Percentiles rank a stretch among this genome's conserved stretches.
Evolutionary conservation across 257 asterid genomes (phyloP).

Genomic region (Solanum acaule): DNA sequence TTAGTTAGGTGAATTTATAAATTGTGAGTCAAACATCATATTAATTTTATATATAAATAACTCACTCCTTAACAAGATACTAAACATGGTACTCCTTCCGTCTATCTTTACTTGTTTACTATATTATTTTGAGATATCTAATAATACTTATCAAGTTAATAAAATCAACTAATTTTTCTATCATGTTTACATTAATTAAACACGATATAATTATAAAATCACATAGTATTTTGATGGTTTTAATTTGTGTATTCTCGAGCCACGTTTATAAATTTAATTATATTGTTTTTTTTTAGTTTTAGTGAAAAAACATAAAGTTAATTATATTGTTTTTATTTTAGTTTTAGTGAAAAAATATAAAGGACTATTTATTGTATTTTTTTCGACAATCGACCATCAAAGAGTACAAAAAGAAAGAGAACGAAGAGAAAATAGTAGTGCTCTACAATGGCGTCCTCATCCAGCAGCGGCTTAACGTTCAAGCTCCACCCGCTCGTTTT

Average conservation of each 20-base stretch:
- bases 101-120: not conserved
- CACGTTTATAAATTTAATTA: not conserved
- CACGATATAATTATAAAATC: not conserved
- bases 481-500: constrained; percentile 97
- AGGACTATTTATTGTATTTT: not conserved
- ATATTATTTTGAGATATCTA: too few species aligned
- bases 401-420: not conserved
- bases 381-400: not conserved
- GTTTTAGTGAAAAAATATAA: too few species aligned
- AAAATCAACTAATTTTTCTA: too few species aligned
- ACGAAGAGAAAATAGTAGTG: not conserved
- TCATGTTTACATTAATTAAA: not conserved
- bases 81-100: too few species aligned
- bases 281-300: too few species aligned
- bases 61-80: not conserved
- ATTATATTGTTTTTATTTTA: too few species aligned
- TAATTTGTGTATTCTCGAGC: not conserved
- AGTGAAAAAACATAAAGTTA: too few species aligned
- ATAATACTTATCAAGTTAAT: too few species aligned
- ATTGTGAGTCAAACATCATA: not conserved
- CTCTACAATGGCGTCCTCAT: constrained; percentile 57
- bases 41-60: too few species aligned
- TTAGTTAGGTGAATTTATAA: too few species aligned
- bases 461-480: constrained; percentile 95
- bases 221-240: not conserved